These are phyloP conservation scores for Farysia itapuensis DNA, from an alignment of 1,284 basidiomycete species.

Conservation along the genomic window DNA sequence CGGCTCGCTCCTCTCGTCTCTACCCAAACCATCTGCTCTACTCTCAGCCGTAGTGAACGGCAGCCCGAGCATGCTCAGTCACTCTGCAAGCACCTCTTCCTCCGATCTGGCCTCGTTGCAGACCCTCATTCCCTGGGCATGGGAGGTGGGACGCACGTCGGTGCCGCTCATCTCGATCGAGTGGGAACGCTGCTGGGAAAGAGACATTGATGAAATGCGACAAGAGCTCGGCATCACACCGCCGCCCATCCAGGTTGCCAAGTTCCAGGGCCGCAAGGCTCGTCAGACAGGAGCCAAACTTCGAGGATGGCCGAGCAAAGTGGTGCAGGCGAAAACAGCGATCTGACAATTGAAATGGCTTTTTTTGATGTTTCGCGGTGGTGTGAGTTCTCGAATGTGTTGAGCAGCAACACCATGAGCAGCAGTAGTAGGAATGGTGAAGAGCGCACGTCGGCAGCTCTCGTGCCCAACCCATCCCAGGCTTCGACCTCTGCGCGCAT, in stretches of 20 bases:
- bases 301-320: conserved; percentile 51
- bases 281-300: conserved; percentile 13
- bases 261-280: conserved; percentile 32
- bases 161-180: conserved; percentile 82
- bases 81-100: neutral
- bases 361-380: too few relatives aligned
- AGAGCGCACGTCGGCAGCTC: too few relatives aligned
- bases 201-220: conserved; percentile 77
- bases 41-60: conserved; percentile 21
- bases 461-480: too few relatives aligned
- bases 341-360: too few relatives aligned
- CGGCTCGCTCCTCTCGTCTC: conserved; percentile 14
- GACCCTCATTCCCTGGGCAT: conserved; percentile 66
- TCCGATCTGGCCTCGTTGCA: conserved; percentile 22
- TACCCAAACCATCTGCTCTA: conserved; percentile 25
- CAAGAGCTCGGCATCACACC: conserved; percentile 71
- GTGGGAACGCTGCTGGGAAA: conserved; percentile 93
- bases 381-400: too few relatives aligned
- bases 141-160: conserved; percentile 74
- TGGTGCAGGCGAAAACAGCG: too few relatives aligned
- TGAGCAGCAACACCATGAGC: conserved; percentile 26
- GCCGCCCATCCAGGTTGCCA: conserved; percentile 45
- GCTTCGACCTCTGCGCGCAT: too few relatives aligned
- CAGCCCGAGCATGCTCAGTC: conserved; percentile 63
- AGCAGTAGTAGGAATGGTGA: neutral